Evolutionary conservation across 331 rosid genomes (phyloP), one percentile per base, ranked within the genome.

Genomic region (Cydonia oblonga): DNA sequence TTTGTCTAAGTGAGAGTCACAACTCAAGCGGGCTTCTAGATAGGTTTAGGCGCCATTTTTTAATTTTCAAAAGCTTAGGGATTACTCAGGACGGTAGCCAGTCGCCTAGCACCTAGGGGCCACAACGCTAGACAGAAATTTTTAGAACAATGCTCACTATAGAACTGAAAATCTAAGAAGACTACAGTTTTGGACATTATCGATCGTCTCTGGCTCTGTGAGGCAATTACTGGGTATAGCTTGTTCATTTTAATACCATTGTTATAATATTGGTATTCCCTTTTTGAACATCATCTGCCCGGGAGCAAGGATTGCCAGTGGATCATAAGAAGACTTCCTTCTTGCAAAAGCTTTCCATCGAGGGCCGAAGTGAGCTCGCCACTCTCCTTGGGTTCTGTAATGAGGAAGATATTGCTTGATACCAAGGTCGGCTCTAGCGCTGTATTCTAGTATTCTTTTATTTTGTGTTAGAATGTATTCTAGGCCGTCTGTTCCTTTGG

Each of bases 331-430:
- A 81, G 69, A 85, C 83, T 93, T 93, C 76, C 92, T 91, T 54
- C 72, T 83, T 66, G 63, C 64, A 44, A 93, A 79, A 57, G 54
- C 77, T 73, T 79, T 72, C 98, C 98, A 93, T 57, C 57, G 74
- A 19, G 86, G 75, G 66, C 97, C 97, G 57, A 93, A 91, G 66
- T 93, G 98, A 62, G 80, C 80, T 84, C 78, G 54, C 98, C 97
- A 93, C 72, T 89, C 96, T 76, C 78, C 84, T 49, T 63, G 71
- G 49, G 86, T 81, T 79, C 67, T 83, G 83, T 89, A 86, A 80
- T 91, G 91, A 25, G 98, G 91, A 59, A 93, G 88, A 70, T 93
- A 93, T 66, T 91, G 97, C 82, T 89, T 93, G 54, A 84, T 78
- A 64, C 86, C 83, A 9, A 87, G 81, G 64, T 83, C 38, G 5